These are phyloP conservation scores for Actinomucor elegans DNA, from an alignment of 371 early-diverging fungal genomes.

Conservation along the genomic window DNA sequence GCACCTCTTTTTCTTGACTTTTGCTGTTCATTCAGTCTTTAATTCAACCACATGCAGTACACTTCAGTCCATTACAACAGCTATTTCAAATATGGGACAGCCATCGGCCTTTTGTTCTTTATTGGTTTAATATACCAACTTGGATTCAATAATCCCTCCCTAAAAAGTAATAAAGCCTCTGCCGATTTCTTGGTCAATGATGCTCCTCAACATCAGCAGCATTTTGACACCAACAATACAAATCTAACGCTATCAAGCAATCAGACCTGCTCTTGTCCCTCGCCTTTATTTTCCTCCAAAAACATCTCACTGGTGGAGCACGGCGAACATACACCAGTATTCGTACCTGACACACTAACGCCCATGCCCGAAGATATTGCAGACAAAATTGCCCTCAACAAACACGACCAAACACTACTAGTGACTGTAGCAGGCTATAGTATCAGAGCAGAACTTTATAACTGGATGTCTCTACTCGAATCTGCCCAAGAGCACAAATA, in stretches of 20 bases:
- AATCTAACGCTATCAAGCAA: background rate
- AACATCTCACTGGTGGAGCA: background rate
- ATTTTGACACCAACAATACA: background rate
- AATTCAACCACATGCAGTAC: too few species aligned
- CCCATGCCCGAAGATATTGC: constrained; percentile 11
- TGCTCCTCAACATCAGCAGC: constrained; percentile 3
- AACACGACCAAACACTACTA: background rate
- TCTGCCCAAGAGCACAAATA: constrained; percentile 9
- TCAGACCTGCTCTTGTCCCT: background rate
- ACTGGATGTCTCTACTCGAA: constrained; percentile 17
- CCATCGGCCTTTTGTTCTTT: background rate
- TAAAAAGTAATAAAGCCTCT: background rate
- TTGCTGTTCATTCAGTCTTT: too few species aligned
- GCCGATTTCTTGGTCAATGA: constrained; percentile 15
- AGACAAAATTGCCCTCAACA: constrained; percentile 9
- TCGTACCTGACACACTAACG: constrained; percentile 19
- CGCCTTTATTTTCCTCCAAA: background rate
- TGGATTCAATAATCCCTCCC: background rate
- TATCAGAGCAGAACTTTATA: constrained; percentile 19
- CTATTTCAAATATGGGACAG: constrained; percentile 4
- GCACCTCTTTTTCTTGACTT: too few species aligned
- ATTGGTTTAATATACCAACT: background rate
- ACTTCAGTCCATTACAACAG: background rate
- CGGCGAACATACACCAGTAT: constrained; percentile 13
- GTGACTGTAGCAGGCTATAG: constrained; percentile 16